Evolutionary conservation across 768 basidiomycete species (phyloP).

Genomic region (Mycena metata): DNA sequence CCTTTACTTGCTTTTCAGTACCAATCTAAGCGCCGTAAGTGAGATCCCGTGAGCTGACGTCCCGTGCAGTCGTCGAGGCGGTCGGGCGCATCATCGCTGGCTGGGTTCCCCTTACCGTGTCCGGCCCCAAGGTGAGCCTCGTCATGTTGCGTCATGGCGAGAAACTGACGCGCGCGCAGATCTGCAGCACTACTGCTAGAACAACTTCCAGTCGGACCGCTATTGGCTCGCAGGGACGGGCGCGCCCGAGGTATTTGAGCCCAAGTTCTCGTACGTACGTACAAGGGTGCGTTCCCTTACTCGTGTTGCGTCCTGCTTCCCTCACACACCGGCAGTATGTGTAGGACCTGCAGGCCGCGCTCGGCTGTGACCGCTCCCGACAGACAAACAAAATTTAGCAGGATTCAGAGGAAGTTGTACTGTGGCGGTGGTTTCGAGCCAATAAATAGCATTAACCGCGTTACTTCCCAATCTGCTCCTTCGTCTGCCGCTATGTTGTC

Average conservation of each 20-base stretch:
- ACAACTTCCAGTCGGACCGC: conserved; percentile 44
- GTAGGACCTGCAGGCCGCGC: no score
- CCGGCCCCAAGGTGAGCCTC: conserved; percentile 41
- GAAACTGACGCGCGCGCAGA: conserved; percentile 38
- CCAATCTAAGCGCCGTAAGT: neutral
- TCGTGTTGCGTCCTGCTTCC: neutral
- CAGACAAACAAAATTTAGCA: no score
- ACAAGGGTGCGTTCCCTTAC: conserved; percentile 35
- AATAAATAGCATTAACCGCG: no score
- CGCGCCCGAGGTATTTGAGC: conserved; percentile 38
- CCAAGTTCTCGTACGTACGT: conserved; percentile 37
- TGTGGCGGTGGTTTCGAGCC: no score
- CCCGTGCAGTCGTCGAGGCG: neutral
- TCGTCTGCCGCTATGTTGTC: no score
- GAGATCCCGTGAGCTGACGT: neutral
- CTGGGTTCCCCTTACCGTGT: no score
- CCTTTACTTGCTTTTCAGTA: conserved; percentile 8
- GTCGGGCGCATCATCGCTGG: neutral
- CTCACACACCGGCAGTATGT: neutral
- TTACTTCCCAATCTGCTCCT: no score
- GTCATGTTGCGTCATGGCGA: conserved; percentile 47
- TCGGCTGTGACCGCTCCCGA: no score
- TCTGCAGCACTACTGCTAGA: conserved; percentile 38
- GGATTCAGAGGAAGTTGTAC: no score
- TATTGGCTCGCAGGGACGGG: conserved; percentile 44